These are phyloP conservation scores for Venustampulla echinocandica DNA, from an alignment of 495 filamentous ascomycete species.

Conservation along the genomic window DNA sequence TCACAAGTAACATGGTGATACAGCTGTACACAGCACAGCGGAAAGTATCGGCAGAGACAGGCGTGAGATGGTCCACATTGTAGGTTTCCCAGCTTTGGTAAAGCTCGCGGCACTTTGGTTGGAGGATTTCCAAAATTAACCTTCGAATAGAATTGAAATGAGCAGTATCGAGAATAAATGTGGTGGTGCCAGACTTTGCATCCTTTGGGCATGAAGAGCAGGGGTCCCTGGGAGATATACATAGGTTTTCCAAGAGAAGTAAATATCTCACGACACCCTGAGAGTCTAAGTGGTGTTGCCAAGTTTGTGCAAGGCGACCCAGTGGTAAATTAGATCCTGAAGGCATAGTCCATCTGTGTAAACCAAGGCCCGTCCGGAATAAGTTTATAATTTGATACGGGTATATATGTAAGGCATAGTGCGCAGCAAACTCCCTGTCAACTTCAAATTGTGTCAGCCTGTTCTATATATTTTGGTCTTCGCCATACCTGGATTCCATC, in stretches of 20 bases:
- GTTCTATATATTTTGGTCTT: background rate
- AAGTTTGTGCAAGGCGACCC: conserved; percentile 34
- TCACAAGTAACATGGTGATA: conserved; percentile 31
- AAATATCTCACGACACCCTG: conserved; percentile 20
- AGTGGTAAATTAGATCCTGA: conserved; percentile 4
- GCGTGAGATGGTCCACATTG: conserved; percentile 28
- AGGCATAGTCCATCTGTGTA: conserved; percentile 6
- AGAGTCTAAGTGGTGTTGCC: conserved; percentile 22
- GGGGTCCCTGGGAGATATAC: background rate
- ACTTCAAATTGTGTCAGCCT: conserved; percentile 5
- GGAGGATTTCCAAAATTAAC: conserved; percentile 39
- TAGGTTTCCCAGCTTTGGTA: conserved; percentile 36
- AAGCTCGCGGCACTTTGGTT: conserved; percentile 38
- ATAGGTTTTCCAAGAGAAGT: conserved; percentile 18
- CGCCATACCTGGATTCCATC: conserved; percentile 54
- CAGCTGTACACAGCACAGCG: conserved; percentile 38
- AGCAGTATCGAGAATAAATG: conserved; percentile 7
- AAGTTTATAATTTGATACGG: conserved; percentile 31
- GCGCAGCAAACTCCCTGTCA: conserved; percentile 16
- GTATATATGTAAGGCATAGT: conserved; percentile 15
- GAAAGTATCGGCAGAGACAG: conserved; percentile 37
- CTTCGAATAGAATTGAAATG: conserved; percentile 35
- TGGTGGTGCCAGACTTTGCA: background rate
- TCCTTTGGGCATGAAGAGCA: conserved; percentile 17
- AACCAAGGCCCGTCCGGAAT: conserved; percentile 22